Evolutionary conservation across 257 asterid genomes (phyloP), one percentile per base, ranked within the genome.

Genomic region (Verbascum thapsus): DNA sequence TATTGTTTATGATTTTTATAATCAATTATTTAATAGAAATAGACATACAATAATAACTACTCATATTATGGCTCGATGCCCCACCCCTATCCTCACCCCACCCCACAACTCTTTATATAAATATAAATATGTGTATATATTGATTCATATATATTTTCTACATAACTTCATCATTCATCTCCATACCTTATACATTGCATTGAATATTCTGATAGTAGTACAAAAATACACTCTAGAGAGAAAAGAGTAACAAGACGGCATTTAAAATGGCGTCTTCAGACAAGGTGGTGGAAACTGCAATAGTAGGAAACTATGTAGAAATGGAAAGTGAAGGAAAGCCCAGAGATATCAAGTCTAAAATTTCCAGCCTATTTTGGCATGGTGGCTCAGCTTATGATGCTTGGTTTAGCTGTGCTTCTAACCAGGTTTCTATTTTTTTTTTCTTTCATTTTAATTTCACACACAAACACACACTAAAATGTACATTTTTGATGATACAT

Each of bases 311-410:
- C 20, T 89, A 86, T 10, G 95, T 86, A 1, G 94, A 86, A 50
- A 89, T 89, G 95, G 95, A 86, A 58, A 62, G 67, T 0, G 94
- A 83, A 62, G 89, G 97, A 1, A 82, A 86, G 60, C 53, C 69
- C 9, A 62, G 55, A 10, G 81, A 65, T 66, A 58, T 82, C 18
- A 86, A 86, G 61, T 54, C 94, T 0, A 81, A 69, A 70, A 58
- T 89, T 1, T 86, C 94, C 0, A 79, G 79, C n/a, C 71, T 90
- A 5, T 81, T 90, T 57, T 90, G 97, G 97, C 95, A 87, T 54
- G 97, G 97, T 26, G 97, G 97, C 54, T 90, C 97, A 10, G 84
- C 80, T n/a, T 90, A 87, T 63, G 97, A 90, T 71, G 97, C 97
- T 60, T 90, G 97, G 97, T 90, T 90, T 72, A 90, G 97, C 75